phyloP scores from a whole-genome alignment of 495 filamentous ascomycete genomes.

The Penicillium nucicola region DNA sequence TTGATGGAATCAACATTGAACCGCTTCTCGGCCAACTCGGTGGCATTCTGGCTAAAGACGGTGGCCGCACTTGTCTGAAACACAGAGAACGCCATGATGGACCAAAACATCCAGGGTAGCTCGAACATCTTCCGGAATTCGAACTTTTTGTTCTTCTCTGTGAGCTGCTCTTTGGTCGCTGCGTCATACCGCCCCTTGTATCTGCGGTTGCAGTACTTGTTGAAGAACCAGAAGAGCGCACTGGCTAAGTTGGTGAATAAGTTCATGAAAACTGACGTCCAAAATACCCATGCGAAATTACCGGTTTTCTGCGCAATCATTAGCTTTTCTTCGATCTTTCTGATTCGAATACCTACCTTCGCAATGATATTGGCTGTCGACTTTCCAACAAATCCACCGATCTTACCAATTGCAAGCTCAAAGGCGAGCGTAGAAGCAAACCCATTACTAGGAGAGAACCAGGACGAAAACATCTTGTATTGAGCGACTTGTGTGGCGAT shows the following conservation, averaged over 20 bases:
- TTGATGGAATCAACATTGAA: constrained; percentile 38
- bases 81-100: constrained; percentile 36
- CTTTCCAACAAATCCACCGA: constrained; percentile 36
- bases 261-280: constrained; percentile 48
- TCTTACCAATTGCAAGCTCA: constrained; percentile 42
- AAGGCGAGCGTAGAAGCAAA: constrained; percentile 43
- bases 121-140: constrained; percentile 40
- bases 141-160: constrained; percentile 46
- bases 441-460: constrained; percentile 44
- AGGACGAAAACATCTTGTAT: constrained; percentile 50
- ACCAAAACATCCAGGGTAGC: constrained; percentile 45
- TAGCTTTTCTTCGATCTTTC: background rate
- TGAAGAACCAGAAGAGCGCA: constrained; percentile 41
- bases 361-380: constrained; percentile 37
- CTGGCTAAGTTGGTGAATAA: constrained; percentile 43
- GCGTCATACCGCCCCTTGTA: constrained; percentile 32
- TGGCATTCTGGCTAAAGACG: constrained; percentile 43
- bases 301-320: constrained; percentile 31
- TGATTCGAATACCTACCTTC: constrained; percentile 12
- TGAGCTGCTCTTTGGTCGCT: constrained; percentile 38
- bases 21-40: constrained; percentile 41
- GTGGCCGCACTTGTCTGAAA: constrained; percentile 41
- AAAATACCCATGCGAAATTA: constrained; percentile 45
- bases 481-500: constrained; percentile 46
- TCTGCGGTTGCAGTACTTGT: constrained; percentile 28